Evolutionary conservation across 2,329 filamentous ascomycete genomes (phyloP).

Genomic region (Neopestalotiopsis rosae): DNA sequence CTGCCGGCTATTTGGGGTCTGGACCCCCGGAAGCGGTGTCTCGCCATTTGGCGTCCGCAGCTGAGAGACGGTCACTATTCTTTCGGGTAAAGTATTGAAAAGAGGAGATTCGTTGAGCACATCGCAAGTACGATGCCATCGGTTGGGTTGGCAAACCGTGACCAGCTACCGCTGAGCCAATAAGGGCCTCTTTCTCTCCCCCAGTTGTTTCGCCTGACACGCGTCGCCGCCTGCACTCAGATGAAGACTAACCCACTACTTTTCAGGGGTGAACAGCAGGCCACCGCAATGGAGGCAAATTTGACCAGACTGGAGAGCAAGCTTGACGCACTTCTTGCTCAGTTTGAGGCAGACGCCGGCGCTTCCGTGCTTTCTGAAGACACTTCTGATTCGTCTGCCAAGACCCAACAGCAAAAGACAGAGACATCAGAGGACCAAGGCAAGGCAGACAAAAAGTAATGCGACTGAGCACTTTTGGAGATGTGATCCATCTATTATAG

Average conservation of each 20-base stretch:
- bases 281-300: slow-evolving; percentile 36
- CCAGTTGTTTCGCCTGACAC: too few species aligned
- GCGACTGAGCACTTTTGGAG: background rate
- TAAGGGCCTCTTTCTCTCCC: background rate
- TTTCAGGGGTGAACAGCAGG: slow-evolving; percentile 38
- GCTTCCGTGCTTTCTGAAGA: background rate
- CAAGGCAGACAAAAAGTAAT: background rate
- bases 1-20: background rate
- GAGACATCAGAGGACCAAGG: slow-evolving; percentile 14
- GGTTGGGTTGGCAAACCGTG: background rate
- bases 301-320: slow-evolving; percentile 37
- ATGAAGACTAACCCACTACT: background rate
- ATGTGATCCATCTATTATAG: background rate
- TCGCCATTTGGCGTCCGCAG: too few species aligned
- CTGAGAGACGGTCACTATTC: too few species aligned
- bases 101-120: background rate
- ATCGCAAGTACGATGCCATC: background rate
- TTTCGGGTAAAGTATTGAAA: background rate
- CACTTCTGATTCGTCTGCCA: background rate
- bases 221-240: too few species aligned
- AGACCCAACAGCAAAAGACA: slow-evolving; percentile 20
- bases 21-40: background rate
- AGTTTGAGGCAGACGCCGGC: slow-evolving; percentile 28
- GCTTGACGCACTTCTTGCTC: slow-evolving; percentile 38
- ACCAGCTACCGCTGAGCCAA: slow-evolving; percentile 20